Conservation (phyloP, 768 basidiomycete species). For the Tulasnella calospora region DNA sequence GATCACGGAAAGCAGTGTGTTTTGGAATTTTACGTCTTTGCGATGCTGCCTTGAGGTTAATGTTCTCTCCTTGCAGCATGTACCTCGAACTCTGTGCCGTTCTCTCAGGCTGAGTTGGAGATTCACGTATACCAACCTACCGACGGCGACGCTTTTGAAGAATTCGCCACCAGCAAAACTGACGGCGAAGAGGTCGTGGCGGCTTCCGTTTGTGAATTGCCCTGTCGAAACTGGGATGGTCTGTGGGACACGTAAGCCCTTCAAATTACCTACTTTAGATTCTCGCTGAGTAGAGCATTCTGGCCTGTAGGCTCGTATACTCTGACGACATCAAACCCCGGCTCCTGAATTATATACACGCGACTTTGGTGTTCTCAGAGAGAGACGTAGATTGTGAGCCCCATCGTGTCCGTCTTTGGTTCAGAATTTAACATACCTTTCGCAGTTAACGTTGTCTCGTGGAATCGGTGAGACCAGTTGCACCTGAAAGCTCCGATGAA, state of each 20-base stretch:
- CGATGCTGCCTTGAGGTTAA: background rate
- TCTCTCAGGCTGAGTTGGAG: slow-evolving; percentile 60
- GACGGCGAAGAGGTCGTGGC: slow-evolving; percentile 75
- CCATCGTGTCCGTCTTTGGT: background rate
- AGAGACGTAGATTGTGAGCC: slow-evolving; percentile 74
- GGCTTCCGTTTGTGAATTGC: slow-evolving; percentile 84
- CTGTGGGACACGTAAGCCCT: slow-evolving; percentile 59
- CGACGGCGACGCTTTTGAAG: slow-evolving; percentile 50
- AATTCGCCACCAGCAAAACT: slow-evolving; percentile 63
- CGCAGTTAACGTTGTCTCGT: slow-evolving; percentile 81
- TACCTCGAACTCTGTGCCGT: slow-evolving; percentile 48
- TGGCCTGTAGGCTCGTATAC: slow-evolving; percentile 68
- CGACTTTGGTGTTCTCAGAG: slow-evolving; percentile 88
- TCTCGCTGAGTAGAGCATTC: background rate
- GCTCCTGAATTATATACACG: slow-evolving; percentile 89
- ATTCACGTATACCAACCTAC: slow-evolving; percentile 89
- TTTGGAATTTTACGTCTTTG: slow-evolving; percentile 14
- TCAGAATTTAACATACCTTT: background rate
- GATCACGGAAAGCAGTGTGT: slow-evolving; percentile 52
- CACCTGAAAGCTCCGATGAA: background rate
- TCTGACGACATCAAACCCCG: slow-evolving; percentile 74
- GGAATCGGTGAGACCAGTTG: slow-evolving; percentile 63
- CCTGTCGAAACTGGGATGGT: slow-evolving; percentile 77
- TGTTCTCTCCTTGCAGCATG: slow-evolving; percentile 45
- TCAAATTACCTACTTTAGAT: background rate